phyloP scores from a whole-genome alignment of 106 monocot genomes.

The Dendrobium chrysotoxum region DNA sequence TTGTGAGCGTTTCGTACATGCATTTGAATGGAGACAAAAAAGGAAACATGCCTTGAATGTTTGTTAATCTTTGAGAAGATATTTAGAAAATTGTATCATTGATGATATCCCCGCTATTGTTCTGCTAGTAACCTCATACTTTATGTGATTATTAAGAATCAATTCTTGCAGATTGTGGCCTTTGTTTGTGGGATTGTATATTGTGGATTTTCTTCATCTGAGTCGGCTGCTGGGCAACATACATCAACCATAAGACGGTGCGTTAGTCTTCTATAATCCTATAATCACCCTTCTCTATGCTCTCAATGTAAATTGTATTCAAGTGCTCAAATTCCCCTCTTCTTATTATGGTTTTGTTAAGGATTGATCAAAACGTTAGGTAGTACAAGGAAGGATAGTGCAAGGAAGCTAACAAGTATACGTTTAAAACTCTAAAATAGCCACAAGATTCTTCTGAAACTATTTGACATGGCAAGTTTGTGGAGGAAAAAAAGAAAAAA shows the following conservation, averaged over 20 bases:
- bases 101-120: neutral
- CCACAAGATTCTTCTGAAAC: no score
- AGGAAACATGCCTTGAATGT: neutral
- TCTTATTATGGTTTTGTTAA: neutral
- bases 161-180: constrained; percentile 59
- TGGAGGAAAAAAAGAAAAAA: no score
- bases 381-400: no score
- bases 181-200: constrained; percentile 57
- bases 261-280: constrained; percentile 4
- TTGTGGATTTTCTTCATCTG: constrained; percentile 32
- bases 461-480: no score
- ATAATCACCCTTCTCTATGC: neutral
- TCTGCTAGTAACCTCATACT: neutral
- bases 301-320: no score
- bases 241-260: constrained; percentile 37
- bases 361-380: neutral
- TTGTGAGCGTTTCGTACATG: neutral
- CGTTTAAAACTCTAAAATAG: no score
- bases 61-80: neutral
- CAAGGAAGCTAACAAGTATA: no score
- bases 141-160: neutral
- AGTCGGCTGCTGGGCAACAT: constrained; percentile 7
- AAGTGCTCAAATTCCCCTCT: no score
- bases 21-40: neutral
- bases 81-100: neutral